phyloP scores from a whole-genome alignment of 2,329 filamentous ascomycete genomes.

The Metarhizium sp. region DNA sequence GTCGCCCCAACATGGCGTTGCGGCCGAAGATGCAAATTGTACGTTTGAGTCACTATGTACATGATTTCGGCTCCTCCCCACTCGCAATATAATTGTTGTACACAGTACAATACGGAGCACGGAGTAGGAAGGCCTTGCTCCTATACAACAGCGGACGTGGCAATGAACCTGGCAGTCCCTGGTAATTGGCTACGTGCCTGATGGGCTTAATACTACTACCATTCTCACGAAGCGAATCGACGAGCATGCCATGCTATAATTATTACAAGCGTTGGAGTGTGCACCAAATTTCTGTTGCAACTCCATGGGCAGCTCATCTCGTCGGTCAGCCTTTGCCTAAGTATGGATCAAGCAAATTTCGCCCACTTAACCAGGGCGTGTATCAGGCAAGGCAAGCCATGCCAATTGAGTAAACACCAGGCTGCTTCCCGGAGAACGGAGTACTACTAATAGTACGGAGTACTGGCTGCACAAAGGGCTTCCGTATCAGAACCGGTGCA shows the following conservation, averaged over 20 bases:
- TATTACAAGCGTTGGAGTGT: background rate
- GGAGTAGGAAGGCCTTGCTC: no score
- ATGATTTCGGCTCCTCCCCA: no score
- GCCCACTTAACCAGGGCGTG: background rate
- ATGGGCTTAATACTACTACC: background rate
- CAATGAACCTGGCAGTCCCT: no score
- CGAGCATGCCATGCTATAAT: background rate
- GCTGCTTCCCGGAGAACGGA: background rate
- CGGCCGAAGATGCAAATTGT: no score
- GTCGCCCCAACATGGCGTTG: no score
- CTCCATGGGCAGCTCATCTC: background rate
- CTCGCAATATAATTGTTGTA: no score
- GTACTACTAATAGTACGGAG: background rate
- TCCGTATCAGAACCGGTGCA: no score
- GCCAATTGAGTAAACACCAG: no score
- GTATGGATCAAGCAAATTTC: background rate
- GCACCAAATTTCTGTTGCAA: background rate
- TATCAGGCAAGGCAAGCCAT: background rate
- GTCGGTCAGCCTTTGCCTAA: background rate
- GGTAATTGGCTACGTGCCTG: background rate
- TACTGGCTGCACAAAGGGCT: background rate
- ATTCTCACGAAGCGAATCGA: background rate
- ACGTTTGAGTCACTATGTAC: no score
- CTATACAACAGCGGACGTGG: no score
- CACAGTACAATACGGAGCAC: no score